Evolutionary conservation across 2,329 filamentous ascomycete species (phyloP).

Genomic region (Alternaria sp.): DNA sequence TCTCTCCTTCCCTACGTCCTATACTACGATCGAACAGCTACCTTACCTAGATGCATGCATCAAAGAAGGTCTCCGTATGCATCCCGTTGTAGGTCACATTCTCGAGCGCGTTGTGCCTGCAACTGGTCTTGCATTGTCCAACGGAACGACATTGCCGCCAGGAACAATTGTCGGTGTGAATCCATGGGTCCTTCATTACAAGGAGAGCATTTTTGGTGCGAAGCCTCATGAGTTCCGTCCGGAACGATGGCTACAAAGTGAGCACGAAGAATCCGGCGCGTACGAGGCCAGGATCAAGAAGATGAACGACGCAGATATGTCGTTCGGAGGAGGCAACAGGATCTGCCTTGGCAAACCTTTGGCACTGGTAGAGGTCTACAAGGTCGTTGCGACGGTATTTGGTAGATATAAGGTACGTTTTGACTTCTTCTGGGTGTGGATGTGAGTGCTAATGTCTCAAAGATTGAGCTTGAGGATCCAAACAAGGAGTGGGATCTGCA

Average conservation of each 20-base stretch:
- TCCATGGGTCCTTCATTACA: conserved; percentile 36
- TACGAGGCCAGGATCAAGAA: conserved; percentile 27
- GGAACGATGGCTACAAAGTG: conserved; percentile 43
- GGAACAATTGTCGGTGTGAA: conserved; percentile 45
- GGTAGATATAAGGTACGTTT: conserved; percentile 51
- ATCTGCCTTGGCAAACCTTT: conserved; percentile 38
- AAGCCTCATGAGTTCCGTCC: conserved; percentile 28
- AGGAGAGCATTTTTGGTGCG: conserved; percentile 28
- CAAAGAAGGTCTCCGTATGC: conserved; percentile 55
- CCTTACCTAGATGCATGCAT: conserved; percentile 56
- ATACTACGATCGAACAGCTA: conserved; percentile 32
- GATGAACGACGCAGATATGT: conserved; percentile 46
- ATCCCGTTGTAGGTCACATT: conserved; percentile 45
- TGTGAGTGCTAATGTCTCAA: not conserved
- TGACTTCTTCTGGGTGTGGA: conserved; percentile 29
- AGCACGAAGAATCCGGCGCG: conserved; percentile 15
- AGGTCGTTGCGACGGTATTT: conserved; percentile 55
- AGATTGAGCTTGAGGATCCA: conserved; percentile 47
- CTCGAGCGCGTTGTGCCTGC: conserved; percentile 41
- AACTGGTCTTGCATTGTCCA: conserved; percentile 20
- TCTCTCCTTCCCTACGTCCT: conserved; percentile 26
- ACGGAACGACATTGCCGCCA: conserved; percentile 32
- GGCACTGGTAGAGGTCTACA: conserved; percentile 47
- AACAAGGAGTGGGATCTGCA: conserved; percentile 49
- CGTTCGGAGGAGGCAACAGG: conserved; percentile 40